Base-by-base conservation (phyloP, 2,329 filamentous ascomycete species). In the Xylaria sp. region DNA sequence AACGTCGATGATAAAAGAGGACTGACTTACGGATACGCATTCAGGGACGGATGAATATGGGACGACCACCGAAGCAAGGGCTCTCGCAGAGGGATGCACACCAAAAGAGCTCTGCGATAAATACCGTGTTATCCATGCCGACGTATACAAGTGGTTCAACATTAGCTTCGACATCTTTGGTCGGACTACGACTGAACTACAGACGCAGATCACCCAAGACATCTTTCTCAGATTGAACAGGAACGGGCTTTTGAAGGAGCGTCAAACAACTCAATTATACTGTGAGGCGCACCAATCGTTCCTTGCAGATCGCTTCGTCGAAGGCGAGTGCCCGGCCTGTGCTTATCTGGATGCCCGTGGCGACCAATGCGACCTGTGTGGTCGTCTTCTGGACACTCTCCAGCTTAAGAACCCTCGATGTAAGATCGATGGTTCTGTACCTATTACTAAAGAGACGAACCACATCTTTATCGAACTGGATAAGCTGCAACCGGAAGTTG, bases 121-220 rank as follows among this genome's bases (percentile, higher is more conserved):
- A 43, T 67, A 62, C 19, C 59, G 49, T 52, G 61, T 62, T 17
- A 58, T 67, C 25, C 55, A 62, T 53, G 63, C 63, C 37, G 50
- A 63, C 21, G 47, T 65, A 14, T 65, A 65, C 51, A 62, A 62
- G 51, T 65, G 59, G 63, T 65, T 65, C 59, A 59, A 60, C 50
- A 63, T 63, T 40, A 63, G 59, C 54, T 65, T 65, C 45, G 63
- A 63, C 45, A 65, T 60, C 15, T 65, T 63, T 59, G 62, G 62
- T 31, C 53, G 58, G 33, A 64, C 62, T 37, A 61, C 62, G 9
- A 64, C 58, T 55, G 37, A 61, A 37, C 62, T 58, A 37, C 54
- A 64, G 47, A 64, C 62, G 17, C 17, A 58, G 35, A 61, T 59
- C 50, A 64, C 62, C 19, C 54, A 61, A 35, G 58, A 61, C 47